Percentiles rank a stretch among this genome's conserved stretches.
Conservation (phyloP, 352 stramenopile species). For the Globisporangium middletonii region DNA sequence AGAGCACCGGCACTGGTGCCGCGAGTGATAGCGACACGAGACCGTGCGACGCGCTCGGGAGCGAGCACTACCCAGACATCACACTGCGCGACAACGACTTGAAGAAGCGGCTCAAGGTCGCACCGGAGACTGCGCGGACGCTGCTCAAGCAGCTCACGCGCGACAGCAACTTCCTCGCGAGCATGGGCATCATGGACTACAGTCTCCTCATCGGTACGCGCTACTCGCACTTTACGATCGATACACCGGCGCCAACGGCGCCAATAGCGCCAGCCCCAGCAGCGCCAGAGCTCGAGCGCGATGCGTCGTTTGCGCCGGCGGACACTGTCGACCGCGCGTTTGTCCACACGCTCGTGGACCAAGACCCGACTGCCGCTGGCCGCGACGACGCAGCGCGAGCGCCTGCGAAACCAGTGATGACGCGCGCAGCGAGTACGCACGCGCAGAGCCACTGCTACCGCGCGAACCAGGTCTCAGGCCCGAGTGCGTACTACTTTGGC, state of each 20-base stretch:
- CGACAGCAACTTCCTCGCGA: slow-evolving; percentile 80
- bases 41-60: slow-evolving; percentile 45
- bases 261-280: background rate
- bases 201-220: slow-evolving; percentile 85
- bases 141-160: slow-evolving; percentile 78
- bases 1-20: background rate
- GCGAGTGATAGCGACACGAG: slow-evolving; percentile 13
- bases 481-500: slow-evolving; percentile 87
- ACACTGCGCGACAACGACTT: slow-evolving; percentile 83
- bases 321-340: slow-evolving; percentile 26
- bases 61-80: slow-evolving; percentile 80
- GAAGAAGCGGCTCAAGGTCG: slow-evolving; percentile 77
- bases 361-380: background rate
- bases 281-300: slow-evolving; percentile 8
- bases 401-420: no score
- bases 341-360: slow-evolving; percentile 25
- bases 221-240: slow-evolving; percentile 77
- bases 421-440: background rate
- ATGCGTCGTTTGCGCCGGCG: background rate
- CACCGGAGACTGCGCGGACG: slow-evolving; percentile 34
- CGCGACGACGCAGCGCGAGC: slow-evolving; percentile 11
- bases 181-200: slow-evolving; percentile 90
- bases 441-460: slow-evolving; percentile 39
- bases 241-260: slow-evolving; percentile 13
- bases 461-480: slow-evolving; percentile 75